Evolutionary conservation across 2,329 filamentous ascomycete genomes (phyloP).

Genomic region (Trichoderma pleuroti): DNA sequence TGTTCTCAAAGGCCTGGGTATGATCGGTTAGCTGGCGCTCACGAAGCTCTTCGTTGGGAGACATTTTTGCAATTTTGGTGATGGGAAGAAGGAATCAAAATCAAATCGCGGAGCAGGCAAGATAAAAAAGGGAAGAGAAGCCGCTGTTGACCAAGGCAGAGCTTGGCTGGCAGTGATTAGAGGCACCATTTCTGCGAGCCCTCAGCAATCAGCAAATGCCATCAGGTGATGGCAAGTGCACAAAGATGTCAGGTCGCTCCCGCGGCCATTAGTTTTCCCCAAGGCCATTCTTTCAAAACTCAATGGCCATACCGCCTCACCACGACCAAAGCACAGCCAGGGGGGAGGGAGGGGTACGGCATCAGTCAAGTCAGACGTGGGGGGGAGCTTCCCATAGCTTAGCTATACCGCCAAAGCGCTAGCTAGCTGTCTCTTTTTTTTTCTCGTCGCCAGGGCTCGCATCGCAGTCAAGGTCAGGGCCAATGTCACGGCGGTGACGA

Average conservation of each 20-base stretch:
- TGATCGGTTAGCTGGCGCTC: constrained; percentile 27
- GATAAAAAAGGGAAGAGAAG: not conserved
- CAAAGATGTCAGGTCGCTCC: not conserved
- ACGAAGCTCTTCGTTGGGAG: not conserved
- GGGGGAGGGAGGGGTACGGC: not conserved
- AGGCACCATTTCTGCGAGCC: not conserved
- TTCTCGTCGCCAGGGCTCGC: not conserved
- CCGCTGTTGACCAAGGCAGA: not conserved
- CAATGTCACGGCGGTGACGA: not conserved
- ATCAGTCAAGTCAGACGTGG: not conserved
- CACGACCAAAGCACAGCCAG: constrained; percentile 1
- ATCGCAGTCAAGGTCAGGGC: not conserved
- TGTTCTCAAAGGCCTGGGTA: constrained; percentile 92
- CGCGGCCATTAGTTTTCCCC: not conserved
- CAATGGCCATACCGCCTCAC: not conserved
- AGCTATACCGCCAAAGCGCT: not conserved
- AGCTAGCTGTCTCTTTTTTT: not conserved
- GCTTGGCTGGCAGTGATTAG: not conserved
- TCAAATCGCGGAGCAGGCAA: not conserved
- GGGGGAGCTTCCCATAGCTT: not conserved
- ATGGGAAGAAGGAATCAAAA: not conserved
- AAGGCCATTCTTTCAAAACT: not conserved
- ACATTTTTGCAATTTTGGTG: not conserved
- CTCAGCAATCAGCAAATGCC: not conserved
- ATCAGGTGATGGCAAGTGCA: constrained; percentile 8